Evolutionary conservation across 2,329 filamentous ascomycete genomes (phyloP).

Genomic region (Calonectria hawksworthii): DNA sequence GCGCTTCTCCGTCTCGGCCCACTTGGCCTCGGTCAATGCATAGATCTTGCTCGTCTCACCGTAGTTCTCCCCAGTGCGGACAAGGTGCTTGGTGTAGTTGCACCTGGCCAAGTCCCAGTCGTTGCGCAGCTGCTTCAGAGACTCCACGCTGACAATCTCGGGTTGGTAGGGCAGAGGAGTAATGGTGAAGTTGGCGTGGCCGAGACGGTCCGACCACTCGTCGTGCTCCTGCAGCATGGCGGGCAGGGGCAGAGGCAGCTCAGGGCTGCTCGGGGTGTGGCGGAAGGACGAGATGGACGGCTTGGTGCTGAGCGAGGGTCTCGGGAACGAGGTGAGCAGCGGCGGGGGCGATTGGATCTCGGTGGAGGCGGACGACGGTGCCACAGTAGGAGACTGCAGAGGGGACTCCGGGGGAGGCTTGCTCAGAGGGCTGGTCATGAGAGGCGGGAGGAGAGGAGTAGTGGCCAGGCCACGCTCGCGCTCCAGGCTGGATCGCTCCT

Average conservation of each 20-base stretch:
- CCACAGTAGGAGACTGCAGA: slow-evolving; percentile 87
- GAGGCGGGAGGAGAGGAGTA: slow-evolving; percentile 87
- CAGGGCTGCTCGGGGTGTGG: slow-evolving; percentile 72
- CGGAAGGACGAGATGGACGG: slow-evolving; percentile 83
- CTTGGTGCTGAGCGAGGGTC: slow-evolving; percentile 80
- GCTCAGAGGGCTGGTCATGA: slow-evolving; percentile 73
- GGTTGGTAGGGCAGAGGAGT: slow-evolving; percentile 84
- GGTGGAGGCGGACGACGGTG: slow-evolving; percentile 61
- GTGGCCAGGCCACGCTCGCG: slow-evolving; percentile 75
- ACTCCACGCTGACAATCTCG: slow-evolving; percentile 69
- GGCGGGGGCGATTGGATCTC: slow-evolving; percentile 55
- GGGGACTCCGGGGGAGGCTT: slow-evolving; percentile 79
- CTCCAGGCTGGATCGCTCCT: slow-evolving; percentile 64
- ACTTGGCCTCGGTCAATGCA: slow-evolving; percentile 87
- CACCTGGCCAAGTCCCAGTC: slow-evolving; percentile 88
- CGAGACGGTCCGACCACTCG: slow-evolving; percentile 86
- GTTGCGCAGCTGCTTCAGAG: slow-evolving; percentile 73
- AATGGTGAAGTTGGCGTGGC: slow-evolving; percentile 95
- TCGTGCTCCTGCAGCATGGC: slow-evolving; percentile 79
- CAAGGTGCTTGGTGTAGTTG: slow-evolving; percentile 91
- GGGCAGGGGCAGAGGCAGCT: slow-evolving; percentile 68
- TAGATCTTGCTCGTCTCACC: slow-evolving; percentile 92
- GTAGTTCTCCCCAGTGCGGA: slow-evolving; percentile 91
- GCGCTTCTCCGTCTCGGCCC: slow-evolving; percentile 81
- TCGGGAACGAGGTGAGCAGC: slow-evolving; percentile 62